Evolutionary conservation across 352 stramenopile species (phyloP), one percentile per base, ranked within the genome.

Genomic region (Globisporangium takayamanum): DNA sequence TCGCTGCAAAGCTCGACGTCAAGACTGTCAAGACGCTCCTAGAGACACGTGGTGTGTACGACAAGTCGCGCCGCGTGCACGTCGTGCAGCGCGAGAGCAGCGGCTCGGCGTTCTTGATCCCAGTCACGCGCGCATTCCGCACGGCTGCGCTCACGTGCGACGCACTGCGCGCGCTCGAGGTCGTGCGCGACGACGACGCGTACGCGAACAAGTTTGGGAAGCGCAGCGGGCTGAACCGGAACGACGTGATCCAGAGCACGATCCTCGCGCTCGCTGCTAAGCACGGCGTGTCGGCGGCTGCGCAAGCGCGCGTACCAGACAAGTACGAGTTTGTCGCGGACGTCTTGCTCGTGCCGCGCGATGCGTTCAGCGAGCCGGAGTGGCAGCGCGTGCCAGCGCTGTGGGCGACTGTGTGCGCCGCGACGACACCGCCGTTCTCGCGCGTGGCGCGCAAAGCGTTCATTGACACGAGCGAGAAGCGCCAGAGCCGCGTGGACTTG

Each of bases 361-460:
- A 85, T 15, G 72, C 80, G 1, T 95, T 90, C 50, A 37, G 76
- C 0, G 74, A 91, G 30, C 53, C 61, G 3, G 63, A 80, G 55
- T 94, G 85, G 85, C 26, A 52, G 20, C 46, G 18, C 16, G 16
- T 1, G 37, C 68, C 11, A 82, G 87, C 49, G 77, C 68, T 94
- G 78, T 94, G 84, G 84, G 53, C 61, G 11, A 63, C 77, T 15
- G 80, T 90, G 49, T 92, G 79, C 56, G 55, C 62, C 12, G 72
- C 74, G 10, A 81, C 78, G 18, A 70, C 67, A 5, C 78, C 80
- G 11, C 47, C 63, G 18, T 80, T 90, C 46, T 80, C 80, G 26
- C 83, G 83, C n/a, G 80, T 95, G 51, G 82, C 83, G 14, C 80
- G 83, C 50, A 94, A 91, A 45, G 81, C 76, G 3, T 92, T 88